phyloP scores from a whole-genome alignment of 1,284 basidiomycete genomes.

The Ceratorhiza oryzae-sativae region DNA sequence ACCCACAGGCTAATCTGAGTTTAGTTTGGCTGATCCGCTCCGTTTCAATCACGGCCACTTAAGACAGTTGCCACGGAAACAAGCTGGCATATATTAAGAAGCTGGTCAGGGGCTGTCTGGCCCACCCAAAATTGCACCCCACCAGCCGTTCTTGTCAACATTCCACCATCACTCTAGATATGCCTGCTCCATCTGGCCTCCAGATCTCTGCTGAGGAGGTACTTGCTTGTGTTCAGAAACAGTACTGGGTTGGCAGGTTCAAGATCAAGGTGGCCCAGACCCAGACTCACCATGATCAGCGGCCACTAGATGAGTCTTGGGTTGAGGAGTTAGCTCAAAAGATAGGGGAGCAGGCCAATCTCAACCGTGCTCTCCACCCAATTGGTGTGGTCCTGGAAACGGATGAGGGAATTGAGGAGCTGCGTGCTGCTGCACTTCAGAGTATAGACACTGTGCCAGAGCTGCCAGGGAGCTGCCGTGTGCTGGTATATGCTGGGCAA shows the following conservation, averaged over 20 bases:
- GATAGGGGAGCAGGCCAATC: neutral
- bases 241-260: neutral
- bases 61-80: too few species aligned
- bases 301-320: conserved; percentile 6
- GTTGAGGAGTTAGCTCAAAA: neutral
- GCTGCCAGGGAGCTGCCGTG: neutral
- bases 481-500: conserved; percentile 7
- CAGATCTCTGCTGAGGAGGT: neutral
- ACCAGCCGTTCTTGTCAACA: too few species aligned
- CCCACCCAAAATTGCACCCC: too few species aligned
- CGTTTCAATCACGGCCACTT: too few species aligned
- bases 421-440: neutral
- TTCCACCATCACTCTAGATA: neutral
- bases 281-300: neutral
- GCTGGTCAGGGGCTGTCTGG: too few species aligned
- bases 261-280: neutral
- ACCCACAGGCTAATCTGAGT: too few species aligned
- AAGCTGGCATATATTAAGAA: too few species aligned
- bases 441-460: neutral
- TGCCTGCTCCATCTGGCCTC: neutral
- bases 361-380: neutral
- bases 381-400: neutral
- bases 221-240: neutral
- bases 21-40: too few species aligned
- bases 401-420: neutral